phyloP scores from a whole-genome alignment of 2,329 filamentous ascomycete species.

The Pseudogymnoascus verrucosus region DNA sequence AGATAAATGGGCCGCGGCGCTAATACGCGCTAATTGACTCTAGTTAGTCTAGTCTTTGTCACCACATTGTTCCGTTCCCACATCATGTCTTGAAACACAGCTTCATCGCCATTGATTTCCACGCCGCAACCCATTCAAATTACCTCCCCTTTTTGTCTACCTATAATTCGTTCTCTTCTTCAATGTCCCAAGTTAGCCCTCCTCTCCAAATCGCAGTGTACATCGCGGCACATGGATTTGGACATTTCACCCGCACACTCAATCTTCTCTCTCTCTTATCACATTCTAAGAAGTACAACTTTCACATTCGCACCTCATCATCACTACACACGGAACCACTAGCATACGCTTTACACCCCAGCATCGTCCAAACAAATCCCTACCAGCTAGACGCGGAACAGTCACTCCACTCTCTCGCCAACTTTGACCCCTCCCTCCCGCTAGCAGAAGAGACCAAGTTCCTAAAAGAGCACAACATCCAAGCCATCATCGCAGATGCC shows the following conservation, averaged over 20 bases:
- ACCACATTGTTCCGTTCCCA: background rate
- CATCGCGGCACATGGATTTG: slow-evolving; percentile 11
- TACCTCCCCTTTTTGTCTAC: background rate
- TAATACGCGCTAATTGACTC: background rate
- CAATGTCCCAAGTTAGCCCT: slow-evolving; percentile 2
- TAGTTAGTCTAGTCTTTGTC: background rate
- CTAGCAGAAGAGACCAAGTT: slow-evolving; percentile 11
- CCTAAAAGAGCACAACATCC: slow-evolving; percentile 11
- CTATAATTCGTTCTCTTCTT: slow-evolving; percentile 8
- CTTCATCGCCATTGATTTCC: background rate
- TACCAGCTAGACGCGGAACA: slow-evolving; percentile 13
- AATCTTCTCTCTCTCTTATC: slow-evolving; percentile 27
- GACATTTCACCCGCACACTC: slow-evolving; percentile 31
- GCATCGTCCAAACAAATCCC: slow-evolving; percentile 13
- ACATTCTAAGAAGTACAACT: slow-evolving; percentile 14
- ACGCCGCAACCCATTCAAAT: too few relatives aligned
- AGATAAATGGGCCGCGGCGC: background rate
- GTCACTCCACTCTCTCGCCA: slow-evolving; percentile 12
- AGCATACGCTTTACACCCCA: slow-evolving; percentile 11
- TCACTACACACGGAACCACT: slow-evolving; percentile 9
- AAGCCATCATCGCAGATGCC: slow-evolving; percentile 12
- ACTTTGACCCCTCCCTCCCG: slow-evolving; percentile 10
- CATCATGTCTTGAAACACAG: background rate
- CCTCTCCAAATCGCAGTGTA: slow-evolving; percentile 16
- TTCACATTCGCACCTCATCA: slow-evolving; percentile 15